Evolutionary conservation across 495 filamentous ascomycete genomes (phyloP).

Genomic region (Elaphomyces granulatus): DNA sequence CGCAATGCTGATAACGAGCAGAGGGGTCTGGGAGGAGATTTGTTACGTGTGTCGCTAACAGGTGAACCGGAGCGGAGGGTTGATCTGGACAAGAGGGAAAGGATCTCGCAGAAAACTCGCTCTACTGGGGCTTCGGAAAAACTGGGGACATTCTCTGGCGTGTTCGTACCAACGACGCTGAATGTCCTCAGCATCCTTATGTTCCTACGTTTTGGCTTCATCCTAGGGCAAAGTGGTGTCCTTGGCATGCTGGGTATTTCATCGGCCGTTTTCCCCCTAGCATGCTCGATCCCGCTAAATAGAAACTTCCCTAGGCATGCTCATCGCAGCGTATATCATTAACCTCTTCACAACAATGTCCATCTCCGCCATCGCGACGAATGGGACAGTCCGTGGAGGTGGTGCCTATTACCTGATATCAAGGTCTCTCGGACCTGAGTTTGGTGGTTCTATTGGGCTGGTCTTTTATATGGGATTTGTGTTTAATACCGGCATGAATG

Average conservation of each 20-base stretch:
- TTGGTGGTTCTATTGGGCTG: slow-evolving; percentile 83
- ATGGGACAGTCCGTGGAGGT: slow-evolving; percentile 77
- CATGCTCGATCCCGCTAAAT: too few species aligned
- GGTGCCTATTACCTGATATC: slow-evolving; percentile 87
- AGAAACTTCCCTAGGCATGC: slow-evolving; percentile 41
- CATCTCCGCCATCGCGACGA: slow-evolving; percentile 77
- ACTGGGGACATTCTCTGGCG: slow-evolving; percentile 61
- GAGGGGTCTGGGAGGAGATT: background rate
- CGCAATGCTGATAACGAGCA: slow-evolving; percentile 5
- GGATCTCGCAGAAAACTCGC: slow-evolving; percentile 27
- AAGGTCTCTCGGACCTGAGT: slow-evolving; percentile 72
- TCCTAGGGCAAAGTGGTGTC: slow-evolving; percentile 64
- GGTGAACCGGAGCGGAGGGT: slow-evolving; percentile 19
- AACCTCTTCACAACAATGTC: slow-evolving; percentile 77
- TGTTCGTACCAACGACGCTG: slow-evolving; percentile 73
- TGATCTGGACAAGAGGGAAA: slow-evolving; percentile 22
- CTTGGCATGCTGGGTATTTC: slow-evolving; percentile 62
- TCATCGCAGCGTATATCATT: slow-evolving; percentile 57
- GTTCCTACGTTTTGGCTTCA: slow-evolving; percentile 74
- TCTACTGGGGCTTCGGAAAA: slow-evolving; percentile 41
- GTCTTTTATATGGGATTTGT: slow-evolving; percentile 77
- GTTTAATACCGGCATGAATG: slow-evolving; percentile 80
- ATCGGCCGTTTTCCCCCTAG: too few species aligned
- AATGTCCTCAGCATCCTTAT: slow-evolving; percentile 91
- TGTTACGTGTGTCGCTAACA: slow-evolving; percentile 8